Conservation (phyloP, 108 stramenopile species). For the Tribonema minus region DNA sequence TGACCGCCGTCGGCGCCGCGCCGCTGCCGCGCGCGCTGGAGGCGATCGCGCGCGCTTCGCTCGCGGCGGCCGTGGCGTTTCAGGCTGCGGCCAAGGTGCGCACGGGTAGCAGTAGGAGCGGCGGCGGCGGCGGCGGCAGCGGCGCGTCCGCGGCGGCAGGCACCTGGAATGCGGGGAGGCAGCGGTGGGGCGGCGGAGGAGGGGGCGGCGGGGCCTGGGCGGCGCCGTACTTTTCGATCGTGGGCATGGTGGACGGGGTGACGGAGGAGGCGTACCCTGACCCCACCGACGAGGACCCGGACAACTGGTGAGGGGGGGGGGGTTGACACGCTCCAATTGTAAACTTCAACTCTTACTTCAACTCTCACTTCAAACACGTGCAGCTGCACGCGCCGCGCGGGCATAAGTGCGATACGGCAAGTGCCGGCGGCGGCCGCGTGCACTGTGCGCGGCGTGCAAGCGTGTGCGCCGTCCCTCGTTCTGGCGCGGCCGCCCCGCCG, state of each 20-base stretch:
- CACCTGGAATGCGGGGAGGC: neutral
- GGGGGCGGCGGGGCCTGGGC: neutral
- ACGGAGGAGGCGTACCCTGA: slow-evolving; percentile 30
- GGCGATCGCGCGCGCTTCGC: neutral
- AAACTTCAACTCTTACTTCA: too few relatives aligned
- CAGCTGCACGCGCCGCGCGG: too few relatives aligned
- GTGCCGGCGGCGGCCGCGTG: too few relatives aligned
- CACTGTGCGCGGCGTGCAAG: too few relatives aligned
- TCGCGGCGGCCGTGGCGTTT: too few relatives aligned
- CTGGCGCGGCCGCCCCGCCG: too few relatives aligned
- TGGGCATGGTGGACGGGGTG: slow-evolving; percentile 40
- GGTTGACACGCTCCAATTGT: too few relatives aligned
- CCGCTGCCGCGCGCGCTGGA: neutral
- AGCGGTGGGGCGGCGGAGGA: neutral
- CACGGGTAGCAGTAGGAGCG: too few relatives aligned
- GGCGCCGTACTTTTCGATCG: slow-evolving; percentile 15
- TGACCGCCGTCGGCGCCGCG: neutral
- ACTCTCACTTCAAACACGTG: too few relatives aligned
- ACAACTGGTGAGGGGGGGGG: slow-evolving; percentile 1
- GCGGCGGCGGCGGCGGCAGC: neutral
- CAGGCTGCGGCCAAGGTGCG: too few relatives aligned
- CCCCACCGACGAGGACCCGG: slow-evolving; percentile 8
- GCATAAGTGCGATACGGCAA: too few relatives aligned
- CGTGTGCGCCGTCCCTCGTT: too few relatives aligned
- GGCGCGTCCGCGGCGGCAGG: neutral